Evolutionary conservation across 2,329 filamentous ascomycete genomes (phyloP), one percentile per base, ranked within the genome.

Genomic region (Botrytis deweyae): DNA sequence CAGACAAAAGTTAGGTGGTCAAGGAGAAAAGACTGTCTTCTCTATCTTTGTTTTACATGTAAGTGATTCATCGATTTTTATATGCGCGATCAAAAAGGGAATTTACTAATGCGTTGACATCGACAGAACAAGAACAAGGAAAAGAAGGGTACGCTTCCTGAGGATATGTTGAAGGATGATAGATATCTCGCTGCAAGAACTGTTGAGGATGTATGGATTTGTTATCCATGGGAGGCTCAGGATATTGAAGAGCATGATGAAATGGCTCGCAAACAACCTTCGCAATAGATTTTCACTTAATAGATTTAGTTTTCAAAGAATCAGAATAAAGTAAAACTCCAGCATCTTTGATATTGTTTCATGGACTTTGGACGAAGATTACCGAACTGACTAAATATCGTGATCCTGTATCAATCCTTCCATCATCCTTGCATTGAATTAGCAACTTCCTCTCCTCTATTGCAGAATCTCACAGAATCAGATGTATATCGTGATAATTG

Each of bases 161-260:
- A 89, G 33, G 90, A 94, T 55, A 94, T 98, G 88, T 86, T 95
- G 77, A 84, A 87, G 59, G 84, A 90, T 72, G 88, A 88, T 73
- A 88, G 92, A 79, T 99, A 99, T 84, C 84, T 92, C 78, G 96
- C 96, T 36, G 94, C 96, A 36, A 87, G 92, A 81, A 98, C 95
- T 9, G 93, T 97, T 46, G 89, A 88, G n/a, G 95, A 99, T 84
- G 91, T 94, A 77, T 99, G 96, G 96, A 98, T 98, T 82, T 97
- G 94, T 88, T 99, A 99, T 85, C 96, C 96, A 25, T 99, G 96
- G 96, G 96, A 98, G 86, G 96, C 96, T 62, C 92, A 85, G 49
- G 93, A 98, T 82, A 98, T 98, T 81, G 94, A 97, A 42, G 93
- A 95, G 87, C 95, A 98, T 82, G 95, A 98, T 84, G 84, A 85